Conservation (phyloP, 2,329 filamentous ascomycete genomes). For the Dactylonectria estremocensis region DNA sequence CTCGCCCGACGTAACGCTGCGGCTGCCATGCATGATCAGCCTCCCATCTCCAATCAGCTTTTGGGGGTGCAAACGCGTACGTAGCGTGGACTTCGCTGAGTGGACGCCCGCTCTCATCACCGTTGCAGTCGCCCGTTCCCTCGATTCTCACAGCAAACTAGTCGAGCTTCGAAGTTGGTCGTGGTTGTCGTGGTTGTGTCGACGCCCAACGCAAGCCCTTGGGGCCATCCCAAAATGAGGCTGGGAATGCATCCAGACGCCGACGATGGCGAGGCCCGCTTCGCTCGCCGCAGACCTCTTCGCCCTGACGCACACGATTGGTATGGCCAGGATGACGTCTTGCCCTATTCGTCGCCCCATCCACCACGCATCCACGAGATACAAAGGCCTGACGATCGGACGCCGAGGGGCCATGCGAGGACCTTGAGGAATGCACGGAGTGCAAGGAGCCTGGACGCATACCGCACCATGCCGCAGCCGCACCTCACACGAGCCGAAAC, state of each 20-base stretch:
- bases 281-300: slow-evolving; percentile 49
- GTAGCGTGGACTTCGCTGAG: slow-evolving; percentile 50
- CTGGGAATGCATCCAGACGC: slow-evolving; percentile 51
- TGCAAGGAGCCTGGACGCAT: slow-evolving; percentile 49
- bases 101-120: slow-evolving; percentile 45
- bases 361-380: slow-evolving; percentile 47
- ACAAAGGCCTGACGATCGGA: slow-evolving; percentile 53
- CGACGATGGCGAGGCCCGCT: slow-evolving; percentile 46
- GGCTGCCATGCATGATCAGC: slow-evolving; percentile 52
- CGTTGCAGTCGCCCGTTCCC: slow-evolving; percentile 35
- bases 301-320: slow-evolving; percentile 45
- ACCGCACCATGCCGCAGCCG: slow-evolving; percentile 50
- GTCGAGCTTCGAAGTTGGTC: slow-evolving; percentile 39
- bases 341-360: slow-evolving; percentile 49
- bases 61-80: slow-evolving; percentile 44
- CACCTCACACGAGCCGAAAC: slow-evolving; percentile 49
- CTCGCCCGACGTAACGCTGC: slow-evolving; percentile 49
- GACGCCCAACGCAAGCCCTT: slow-evolving; percentile 46
- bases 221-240: slow-evolving; percentile 50
- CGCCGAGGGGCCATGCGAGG: slow-evolving; percentile 44
- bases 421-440: slow-evolving; percentile 38
- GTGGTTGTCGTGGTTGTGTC: slow-evolving; percentile 42
- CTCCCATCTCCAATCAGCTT: slow-evolving; percentile 48
- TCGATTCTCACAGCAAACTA: slow-evolving; percentile 38
- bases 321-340: slow-evolving; percentile 47